Evolutionary conservation across 2,329 filamentous ascomycete species (phyloP).

Genomic region (Hypomyces perniciosus): DNA sequence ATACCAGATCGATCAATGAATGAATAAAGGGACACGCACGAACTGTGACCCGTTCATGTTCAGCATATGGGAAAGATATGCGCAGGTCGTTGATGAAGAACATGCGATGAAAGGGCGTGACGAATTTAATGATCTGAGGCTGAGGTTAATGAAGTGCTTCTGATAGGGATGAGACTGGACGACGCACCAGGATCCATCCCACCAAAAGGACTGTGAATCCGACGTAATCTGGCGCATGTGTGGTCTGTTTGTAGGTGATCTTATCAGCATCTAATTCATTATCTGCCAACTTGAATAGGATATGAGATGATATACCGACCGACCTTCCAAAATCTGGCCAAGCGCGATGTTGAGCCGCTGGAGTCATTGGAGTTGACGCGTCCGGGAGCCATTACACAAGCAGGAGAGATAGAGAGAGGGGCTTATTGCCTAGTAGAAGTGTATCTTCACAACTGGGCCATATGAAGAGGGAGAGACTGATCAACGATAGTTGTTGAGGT

Average conservation of each 20-base stretch:
- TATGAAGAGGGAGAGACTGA: too few species aligned
- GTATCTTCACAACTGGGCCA: too few species aligned
- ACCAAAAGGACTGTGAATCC: constrained; percentile 66
- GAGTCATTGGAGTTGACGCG: constrained; percentile 15
- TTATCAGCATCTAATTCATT: background rate
- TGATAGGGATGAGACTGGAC: background rate
- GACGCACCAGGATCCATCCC: constrained; percentile 56
- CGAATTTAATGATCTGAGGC: constrained; percentile 28
- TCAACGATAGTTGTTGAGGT: too few species aligned
- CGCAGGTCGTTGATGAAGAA: constrained; percentile 81
- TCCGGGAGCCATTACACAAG: constrained; percentile 21
- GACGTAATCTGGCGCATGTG: constrained; percentile 84
- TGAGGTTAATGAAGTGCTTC: background rate
- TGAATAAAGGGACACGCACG: constrained; percentile 39
- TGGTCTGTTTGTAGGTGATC: constrained; percentile 46
- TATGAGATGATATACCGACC: background rate
- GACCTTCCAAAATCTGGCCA: constrained; percentile 45
- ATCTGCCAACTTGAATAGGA: background rate
- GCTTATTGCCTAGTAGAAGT: too few species aligned
- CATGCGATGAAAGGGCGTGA: constrained; percentile 88
- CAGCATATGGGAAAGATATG: constrained; percentile 82
- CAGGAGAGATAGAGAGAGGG: background rate
- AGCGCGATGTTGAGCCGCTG: constrained; percentile 19
- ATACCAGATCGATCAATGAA: too few species aligned
- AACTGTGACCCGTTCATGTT: constrained; percentile 76